A percentile compares a stretch with the other conserved stretches of the same genome.
These are phyloP conservation scores for Calonectria pauciramosa DNA, from an alignment of 2,329 filamentous ascomycete genomes.

Conservation along the genomic window DNA sequence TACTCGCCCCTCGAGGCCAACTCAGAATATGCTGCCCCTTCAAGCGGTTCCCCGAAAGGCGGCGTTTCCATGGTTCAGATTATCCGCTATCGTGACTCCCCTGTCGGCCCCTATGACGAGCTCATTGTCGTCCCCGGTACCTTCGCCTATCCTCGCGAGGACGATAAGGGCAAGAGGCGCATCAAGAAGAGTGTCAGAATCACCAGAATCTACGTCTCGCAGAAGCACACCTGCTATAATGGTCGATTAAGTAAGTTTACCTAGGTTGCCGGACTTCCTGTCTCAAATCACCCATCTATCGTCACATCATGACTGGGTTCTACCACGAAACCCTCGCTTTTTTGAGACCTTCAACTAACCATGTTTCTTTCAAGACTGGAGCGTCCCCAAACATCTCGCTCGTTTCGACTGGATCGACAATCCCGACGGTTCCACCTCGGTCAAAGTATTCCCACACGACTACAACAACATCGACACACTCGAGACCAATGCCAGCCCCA, in stretches of 20 bases:
- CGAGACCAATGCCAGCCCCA: constrained; percentile 50
- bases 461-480: constrained; percentile 42
- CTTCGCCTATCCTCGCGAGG: constrained; percentile 57
- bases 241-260: constrained; percentile 61
- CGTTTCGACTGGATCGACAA: constrained; percentile 60
- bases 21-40: constrained; percentile 53
- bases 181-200: constrained; percentile 56
- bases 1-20: constrained; percentile 63
- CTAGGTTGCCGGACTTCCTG: neutral
- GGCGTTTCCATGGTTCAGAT: constrained; percentile 65
- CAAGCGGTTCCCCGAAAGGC: constrained; percentile 54
- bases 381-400: constrained; percentile 69
- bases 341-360: neutral
- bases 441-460: constrained; percentile 63
- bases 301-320: neutral
- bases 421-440: constrained; percentile 52
- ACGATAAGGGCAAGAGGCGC: constrained; percentile 47
- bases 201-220: constrained; percentile 69
- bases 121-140: constrained; percentile 62
- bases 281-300: neutral
- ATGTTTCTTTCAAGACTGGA: constrained; percentile 59
- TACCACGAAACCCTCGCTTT: neutral
- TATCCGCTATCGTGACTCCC: constrained; percentile 64
- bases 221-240: constrained; percentile 66
- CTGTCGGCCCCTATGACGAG: constrained; percentile 69